Evolutionary conservation across 78 protist genomes (phyloP).

Genomic region (Cavenderia fasciculata): DNA sequence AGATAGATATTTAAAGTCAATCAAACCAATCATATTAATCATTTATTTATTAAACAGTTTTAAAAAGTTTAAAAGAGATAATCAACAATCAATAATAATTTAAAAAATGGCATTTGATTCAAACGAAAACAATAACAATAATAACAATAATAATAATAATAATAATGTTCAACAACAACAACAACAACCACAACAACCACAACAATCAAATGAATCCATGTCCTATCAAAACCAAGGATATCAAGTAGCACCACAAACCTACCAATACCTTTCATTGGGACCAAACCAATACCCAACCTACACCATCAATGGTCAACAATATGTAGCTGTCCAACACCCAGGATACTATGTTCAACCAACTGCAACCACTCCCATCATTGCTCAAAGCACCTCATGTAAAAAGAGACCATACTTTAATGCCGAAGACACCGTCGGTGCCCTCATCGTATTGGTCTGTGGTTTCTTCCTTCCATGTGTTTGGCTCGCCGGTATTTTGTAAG

Average conservation of each 20-base stretch:
- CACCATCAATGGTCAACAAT: too few relatives aligned
- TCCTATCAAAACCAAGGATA: slow-evolving; percentile 1
- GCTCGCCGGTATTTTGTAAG: slow-evolving; percentile 19
- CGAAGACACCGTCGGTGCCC: slow-evolving; percentile 15
- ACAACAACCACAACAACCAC: not conserved
- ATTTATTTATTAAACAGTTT: too few relatives aligned
- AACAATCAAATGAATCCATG: not conserved
- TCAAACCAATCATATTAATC: too few relatives aligned
- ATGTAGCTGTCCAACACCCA: too few relatives aligned
- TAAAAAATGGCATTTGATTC: not conserved
- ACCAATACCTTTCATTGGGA: slow-evolving; percentile 7
- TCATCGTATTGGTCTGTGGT: slow-evolving; percentile 15
- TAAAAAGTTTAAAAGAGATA: too few relatives aligned
- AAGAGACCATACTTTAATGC: slow-evolving; percentile 6
- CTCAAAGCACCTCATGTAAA: too few relatives aligned
- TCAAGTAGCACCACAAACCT: not conserved
- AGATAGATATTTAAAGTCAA: not conserved
- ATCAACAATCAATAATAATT: too few relatives aligned
- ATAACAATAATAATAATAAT: not conserved
- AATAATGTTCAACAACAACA: not conserved
- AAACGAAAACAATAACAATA: not conserved
- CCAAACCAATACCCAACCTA: too few relatives aligned
- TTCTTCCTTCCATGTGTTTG: slow-evolving; percentile 11
- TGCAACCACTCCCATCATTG: too few relatives aligned
- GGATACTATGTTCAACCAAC: too few relatives aligned